Conservation (phyloP, 108 stramenopile genomes). For the Discostella stelligeroides region DNA sequence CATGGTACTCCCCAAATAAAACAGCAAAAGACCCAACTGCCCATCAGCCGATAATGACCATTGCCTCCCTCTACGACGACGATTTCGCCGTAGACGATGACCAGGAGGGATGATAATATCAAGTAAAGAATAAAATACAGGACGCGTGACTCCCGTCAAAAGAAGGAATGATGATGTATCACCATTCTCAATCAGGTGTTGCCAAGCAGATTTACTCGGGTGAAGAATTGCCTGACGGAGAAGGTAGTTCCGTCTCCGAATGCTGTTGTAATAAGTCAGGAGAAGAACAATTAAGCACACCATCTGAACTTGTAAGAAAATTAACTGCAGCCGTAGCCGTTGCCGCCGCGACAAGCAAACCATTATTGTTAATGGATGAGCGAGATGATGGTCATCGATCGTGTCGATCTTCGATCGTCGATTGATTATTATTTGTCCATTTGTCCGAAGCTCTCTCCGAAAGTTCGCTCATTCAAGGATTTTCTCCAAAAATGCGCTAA, state of each 20-base stretch:
- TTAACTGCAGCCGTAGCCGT: too few species aligned
- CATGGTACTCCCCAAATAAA: conserved; percentile 4
- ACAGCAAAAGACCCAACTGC: background rate
- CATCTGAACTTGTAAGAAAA: too few species aligned
- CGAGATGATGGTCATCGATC: too few species aligned
- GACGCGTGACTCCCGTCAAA: background rate
- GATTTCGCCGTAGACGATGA: background rate
- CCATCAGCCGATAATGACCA: background rate
- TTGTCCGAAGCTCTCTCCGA: too few species aligned
- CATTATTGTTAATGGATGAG: too few species aligned
- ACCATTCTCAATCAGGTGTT: background rate
- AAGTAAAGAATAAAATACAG: background rate
- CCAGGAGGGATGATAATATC: background rate
- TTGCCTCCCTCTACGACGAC: background rate
- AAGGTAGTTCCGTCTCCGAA: background rate
- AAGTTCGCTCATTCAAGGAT: too few species aligned
- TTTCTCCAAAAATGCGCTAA: background rate
- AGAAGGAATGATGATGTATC: background rate
- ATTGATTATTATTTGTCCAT: too few species aligned
- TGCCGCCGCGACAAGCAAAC: too few species aligned
- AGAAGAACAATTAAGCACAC: too few species aligned
- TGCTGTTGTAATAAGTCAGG: background rate
- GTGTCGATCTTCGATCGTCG: too few species aligned
- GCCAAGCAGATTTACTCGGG: too few species aligned
- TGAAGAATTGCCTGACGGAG: background rate